phyloP scores from a whole-genome alignment of 2,329 filamentous ascomycete species.

The Fusarium sp. region DNA sequence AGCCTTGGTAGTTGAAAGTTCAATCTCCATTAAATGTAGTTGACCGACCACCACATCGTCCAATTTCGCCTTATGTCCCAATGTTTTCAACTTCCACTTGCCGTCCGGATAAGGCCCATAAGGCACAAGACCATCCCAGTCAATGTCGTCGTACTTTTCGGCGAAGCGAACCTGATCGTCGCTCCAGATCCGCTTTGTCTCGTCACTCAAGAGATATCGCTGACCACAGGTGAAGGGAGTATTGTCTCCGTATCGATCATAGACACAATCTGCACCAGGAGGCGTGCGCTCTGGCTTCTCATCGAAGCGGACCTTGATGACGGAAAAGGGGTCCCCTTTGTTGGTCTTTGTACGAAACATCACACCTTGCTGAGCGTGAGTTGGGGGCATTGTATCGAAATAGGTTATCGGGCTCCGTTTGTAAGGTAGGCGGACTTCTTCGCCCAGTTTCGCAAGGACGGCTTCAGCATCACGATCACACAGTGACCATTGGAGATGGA shows the following conservation, averaged over 20 bases:
- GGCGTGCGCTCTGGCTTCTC: constrained; percentile 11
- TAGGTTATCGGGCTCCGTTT: constrained; percentile 36
- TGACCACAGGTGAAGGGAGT: constrained; percentile 31
- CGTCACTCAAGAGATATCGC: constrained; percentile 7
- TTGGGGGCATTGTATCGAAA: constrained; percentile 36
- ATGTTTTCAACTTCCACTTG: constrained; percentile 36
- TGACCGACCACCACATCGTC: constrained; percentile 33
- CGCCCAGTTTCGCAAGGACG: constrained; percentile 30
- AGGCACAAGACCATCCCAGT: constrained; percentile 29
- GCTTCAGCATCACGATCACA: constrained; percentile 26
- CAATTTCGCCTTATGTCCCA: constrained; percentile 32
- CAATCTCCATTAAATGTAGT: constrained; percentile 39
- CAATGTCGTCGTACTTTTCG: constrained; percentile 30
- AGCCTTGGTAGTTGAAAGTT: constrained; percentile 21
- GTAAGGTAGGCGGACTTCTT: constrained; percentile 25
- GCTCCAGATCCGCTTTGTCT: constrained; percentile 24
- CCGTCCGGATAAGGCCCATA: constrained; percentile 33
- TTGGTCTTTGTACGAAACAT: constrained; percentile 40
- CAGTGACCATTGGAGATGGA: constrained; percentile 38
- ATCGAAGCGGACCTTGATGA: constrained; percentile 35
- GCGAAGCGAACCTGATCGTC: constrained; percentile 34
- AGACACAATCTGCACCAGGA: constrained; percentile 24
- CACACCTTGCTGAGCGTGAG: constrained; percentile 30
- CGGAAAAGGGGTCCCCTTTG: constrained; percentile 25
- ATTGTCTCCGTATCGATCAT: constrained; percentile 34